Conservation (phyloP, 345 rosid genomes). For the Gossypium raimondii region DNA sequence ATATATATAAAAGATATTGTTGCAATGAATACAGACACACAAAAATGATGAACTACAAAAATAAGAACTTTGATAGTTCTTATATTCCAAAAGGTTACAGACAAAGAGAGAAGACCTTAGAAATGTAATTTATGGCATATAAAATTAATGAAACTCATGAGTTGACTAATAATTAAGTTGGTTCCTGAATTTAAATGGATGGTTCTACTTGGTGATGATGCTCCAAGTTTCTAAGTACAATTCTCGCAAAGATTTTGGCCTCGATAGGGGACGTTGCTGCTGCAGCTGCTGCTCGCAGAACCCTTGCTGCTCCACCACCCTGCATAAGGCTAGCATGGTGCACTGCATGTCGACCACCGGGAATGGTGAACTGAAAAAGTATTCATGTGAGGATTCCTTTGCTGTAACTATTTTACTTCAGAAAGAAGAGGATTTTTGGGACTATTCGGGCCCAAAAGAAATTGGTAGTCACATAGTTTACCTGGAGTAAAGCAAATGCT, state of each 20-base stretch:
- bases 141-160: neutral
- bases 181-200: constrained; percentile 22
- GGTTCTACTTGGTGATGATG: constrained; percentile 67
- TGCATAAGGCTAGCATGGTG: constrained; percentile 94
- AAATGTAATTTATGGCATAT: neutral
- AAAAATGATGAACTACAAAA: neutral
- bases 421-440: neutral
- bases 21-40: neutral
- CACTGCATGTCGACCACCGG: constrained; percentile 82
- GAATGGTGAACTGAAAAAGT: constrained; percentile 67
- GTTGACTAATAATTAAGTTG: neutral
- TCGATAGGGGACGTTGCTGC: constrained; percentile 75
- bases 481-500: constrained; percentile 85
- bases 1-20: neutral
- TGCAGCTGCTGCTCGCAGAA: constrained; percentile 83
- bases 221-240: constrained; percentile 80
- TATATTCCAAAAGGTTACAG: neutral
- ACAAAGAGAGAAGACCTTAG: neutral
- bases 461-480: constrained; percentile 16
- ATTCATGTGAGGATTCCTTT: neutral
- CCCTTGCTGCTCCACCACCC: constrained; percentile 68
- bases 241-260: constrained; percentile 80
- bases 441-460: neutral
- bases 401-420: neutral
- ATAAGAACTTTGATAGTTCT: neutral